Evolutionary conservation across 345 rosid species (phyloP).

Genomic region (Salix dunnii): DNA sequence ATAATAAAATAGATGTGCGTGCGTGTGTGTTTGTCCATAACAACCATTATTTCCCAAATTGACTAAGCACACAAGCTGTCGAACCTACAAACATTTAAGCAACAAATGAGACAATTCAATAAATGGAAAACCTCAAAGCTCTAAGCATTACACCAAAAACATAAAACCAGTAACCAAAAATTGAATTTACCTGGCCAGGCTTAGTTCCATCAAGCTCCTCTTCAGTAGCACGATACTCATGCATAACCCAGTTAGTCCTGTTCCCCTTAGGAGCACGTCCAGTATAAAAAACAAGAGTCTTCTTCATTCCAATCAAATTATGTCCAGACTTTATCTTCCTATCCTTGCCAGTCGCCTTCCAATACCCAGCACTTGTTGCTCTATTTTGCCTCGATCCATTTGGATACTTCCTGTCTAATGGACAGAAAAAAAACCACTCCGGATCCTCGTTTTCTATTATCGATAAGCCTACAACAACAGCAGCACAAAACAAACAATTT

Average conservation of each 20-base stretch:
- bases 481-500: not conserved
- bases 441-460: slow-evolving; percentile 52
- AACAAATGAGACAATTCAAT: not conserved
- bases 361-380: slow-evolving; percentile 74
- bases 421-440: slow-evolving; percentile 98
- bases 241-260: slow-evolving; percentile 87
- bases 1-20: too few relatives aligned
- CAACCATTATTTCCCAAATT: not conserved
- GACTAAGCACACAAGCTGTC: not conserved
- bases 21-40: not conserved
- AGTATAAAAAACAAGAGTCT: slow-evolving; percentile 74
- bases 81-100: not conserved
- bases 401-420: slow-evolving; percentile 84
- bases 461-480: slow-evolving; percentile 48
- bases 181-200: slow-evolving; percentile 71
- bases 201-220: slow-evolving; percentile 64
- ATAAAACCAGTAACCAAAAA: not conserved
- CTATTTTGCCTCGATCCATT: slow-evolving; percentile 75
- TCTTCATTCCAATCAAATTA: slow-evolving; percentile 76
- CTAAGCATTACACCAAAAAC: not conserved
- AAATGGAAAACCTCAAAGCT: not conserved
- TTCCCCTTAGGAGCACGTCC: slow-evolving; percentile 83
- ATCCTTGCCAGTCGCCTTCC: slow-evolving; percentile 97
- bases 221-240: slow-evolving; percentile 76
- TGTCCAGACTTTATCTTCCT: slow-evolving; percentile 55